These are phyloP conservation scores for Apiotrichum laibachii DNA, from an alignment of 1,284 basidiomycete species.

Conservation along the genomic window DNA sequence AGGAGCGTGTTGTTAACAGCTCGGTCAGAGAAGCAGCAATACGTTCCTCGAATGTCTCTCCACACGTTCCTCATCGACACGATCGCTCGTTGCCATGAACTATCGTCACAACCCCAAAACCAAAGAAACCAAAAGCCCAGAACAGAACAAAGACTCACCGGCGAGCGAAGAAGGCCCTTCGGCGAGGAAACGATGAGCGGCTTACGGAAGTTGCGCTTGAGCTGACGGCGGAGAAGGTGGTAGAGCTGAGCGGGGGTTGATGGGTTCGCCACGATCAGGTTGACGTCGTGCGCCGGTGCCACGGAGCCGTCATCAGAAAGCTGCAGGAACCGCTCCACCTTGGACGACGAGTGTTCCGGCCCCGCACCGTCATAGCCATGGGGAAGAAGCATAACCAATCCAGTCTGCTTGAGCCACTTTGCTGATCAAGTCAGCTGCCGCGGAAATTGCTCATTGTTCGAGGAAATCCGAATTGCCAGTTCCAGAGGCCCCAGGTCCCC, in stretches of 20 bases:
- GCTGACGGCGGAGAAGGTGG: slow-evolving; percentile 78
- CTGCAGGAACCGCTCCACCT: slow-evolving; percentile 81
- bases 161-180: slow-evolving; percentile 72
- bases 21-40: neutral
- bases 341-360: slow-evolving; percentile 82
- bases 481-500: neutral
- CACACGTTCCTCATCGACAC: neutral
- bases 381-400: slow-evolving; percentile 77
- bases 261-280: slow-evolving; percentile 78
- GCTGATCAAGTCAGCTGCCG: slow-evolving; percentile 54
- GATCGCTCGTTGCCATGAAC: neutral
- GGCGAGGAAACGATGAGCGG: slow-evolving; percentile 78
- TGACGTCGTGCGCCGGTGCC: slow-evolving; percentile 55
- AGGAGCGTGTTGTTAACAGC: no score
- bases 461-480: neutral
- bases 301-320: slow-evolving; percentile 41
- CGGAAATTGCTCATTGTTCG: neutral
- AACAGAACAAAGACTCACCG: slow-evolving; percentile 56
- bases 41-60: neutral
- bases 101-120: neutral
- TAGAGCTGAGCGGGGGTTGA: slow-evolving; percentile 87
- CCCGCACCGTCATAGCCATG: slow-evolving; percentile 86
- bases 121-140: no score
- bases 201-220: slow-evolving; percentile 77
- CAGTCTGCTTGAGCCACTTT: slow-evolving; percentile 91